Base-by-base conservation (phyloP, 176 grass and related monocot species). In the Carex littledalei region DNA sequence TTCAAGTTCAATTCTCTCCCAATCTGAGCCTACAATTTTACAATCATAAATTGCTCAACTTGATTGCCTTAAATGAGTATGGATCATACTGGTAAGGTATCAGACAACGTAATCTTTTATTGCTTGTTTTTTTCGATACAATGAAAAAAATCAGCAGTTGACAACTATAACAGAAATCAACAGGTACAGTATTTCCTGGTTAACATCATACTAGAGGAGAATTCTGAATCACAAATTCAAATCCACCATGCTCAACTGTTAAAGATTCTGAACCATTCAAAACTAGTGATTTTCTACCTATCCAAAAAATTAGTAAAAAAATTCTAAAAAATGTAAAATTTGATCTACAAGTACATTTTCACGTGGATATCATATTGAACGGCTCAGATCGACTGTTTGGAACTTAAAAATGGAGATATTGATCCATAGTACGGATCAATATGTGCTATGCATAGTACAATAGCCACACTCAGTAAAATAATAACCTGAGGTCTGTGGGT, bases 401-500 rank as follows among this genome's bases (percentile, higher is more conserved):
- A 39, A 39, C 37, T 39, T 39, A 39, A 39, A 39, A 39, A 39
- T 39, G 37, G 37, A 39, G 37, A 39, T 39, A 39, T 39, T 39
- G 37, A 39, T 39, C 37, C 5, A 39, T 6, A 39, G 37, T 39
- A 39, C 37, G 5, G 5, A 6, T 39, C 37, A 39, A 39, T 39
- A 39, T 39, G 37, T 39, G 37, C 37, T 39, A 39, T 39, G 37
- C 37, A 39, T 39, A 39, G 37, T 39, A 39, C 5, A 4, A 39
- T 39, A 39, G 37, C 37, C 37, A 5, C 37, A 39, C 37, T 39
- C 37, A 39, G 37, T 39, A 39, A 39, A 39, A 39, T 6, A 39
- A 39, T 5, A n/a, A 83, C 81, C 81, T 32, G 81, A 83, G 11
- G 81, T 64, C 20, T 83, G 81, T 1, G 81, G 81, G 8, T 83